Conservation (phyloP, 1,284 basidiomycete genomes). For the Veloboletus limbatus region DNA sequence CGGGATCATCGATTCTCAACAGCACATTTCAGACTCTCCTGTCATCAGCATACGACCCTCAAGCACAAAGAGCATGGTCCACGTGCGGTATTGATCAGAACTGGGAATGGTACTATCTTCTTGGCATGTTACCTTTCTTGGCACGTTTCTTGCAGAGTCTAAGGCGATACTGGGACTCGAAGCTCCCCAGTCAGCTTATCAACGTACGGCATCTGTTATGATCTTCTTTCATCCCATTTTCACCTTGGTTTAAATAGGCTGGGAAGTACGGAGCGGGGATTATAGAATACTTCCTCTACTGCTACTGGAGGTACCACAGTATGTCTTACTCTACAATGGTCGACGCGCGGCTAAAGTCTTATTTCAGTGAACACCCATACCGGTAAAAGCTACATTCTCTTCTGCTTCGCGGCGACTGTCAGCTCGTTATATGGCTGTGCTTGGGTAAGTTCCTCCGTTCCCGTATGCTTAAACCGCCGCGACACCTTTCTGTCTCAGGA, state of each 20-base stretch:
- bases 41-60: conserved; percentile 9
- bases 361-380: conserved; percentile 28
- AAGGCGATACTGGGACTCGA: conserved; percentile 81
- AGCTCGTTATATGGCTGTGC: conserved; percentile 70
- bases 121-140: conserved; percentile 61
- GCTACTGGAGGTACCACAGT: conserved; percentile 60
- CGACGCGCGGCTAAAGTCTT: neutral
- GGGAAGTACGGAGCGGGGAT: conserved; percentile 79
- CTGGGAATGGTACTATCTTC: conserved; percentile 61
- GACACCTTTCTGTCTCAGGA: conserved; percentile 46
- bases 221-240: neutral
- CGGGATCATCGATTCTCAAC: neutral
- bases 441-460: conserved; percentile 59
- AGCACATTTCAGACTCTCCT: neutral
- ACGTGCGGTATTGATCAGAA: conserved; percentile 21
- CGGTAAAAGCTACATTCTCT: conserved; percentile 57
- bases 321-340: neutral
- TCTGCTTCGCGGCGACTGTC: conserved; percentile 59
- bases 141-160: conserved; percentile 84
- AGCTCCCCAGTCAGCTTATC: conserved; percentile 74
- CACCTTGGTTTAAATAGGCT: conserved; percentile 44
- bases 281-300: conserved; percentile 63
- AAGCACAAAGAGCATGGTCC: conserved; percentile 15
- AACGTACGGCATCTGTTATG: conserved; percentile 55
- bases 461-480: neutral